Conservation (phyloP, 2,329 filamentous ascomycete genomes). For the Cladosporium sp. region DNA sequence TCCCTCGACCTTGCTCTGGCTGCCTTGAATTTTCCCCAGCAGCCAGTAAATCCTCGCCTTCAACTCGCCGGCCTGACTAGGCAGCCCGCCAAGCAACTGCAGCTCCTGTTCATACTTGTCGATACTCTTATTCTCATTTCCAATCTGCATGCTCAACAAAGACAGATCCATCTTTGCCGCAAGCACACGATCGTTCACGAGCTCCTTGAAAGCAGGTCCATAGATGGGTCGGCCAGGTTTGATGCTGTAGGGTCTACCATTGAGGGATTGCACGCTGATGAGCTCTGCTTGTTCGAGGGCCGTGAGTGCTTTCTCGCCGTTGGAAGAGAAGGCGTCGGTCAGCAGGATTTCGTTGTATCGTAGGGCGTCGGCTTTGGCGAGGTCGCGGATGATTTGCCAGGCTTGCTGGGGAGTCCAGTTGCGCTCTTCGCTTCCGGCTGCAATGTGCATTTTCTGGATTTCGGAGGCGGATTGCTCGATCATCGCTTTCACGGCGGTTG, state of each 20-base stretch:
- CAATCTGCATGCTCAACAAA: conserved; percentile 63
- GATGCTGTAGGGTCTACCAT: conserved; percentile 73
- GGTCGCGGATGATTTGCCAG: conserved; percentile 78
- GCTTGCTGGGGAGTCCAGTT: conserved; percentile 82
- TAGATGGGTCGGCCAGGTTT: conserved; percentile 82
- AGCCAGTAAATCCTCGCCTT: conserved; percentile 65
- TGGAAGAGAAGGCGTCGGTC: conserved; percentile 65
- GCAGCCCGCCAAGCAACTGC: conserved; percentile 62
- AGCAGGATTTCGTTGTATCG: conserved; percentile 84
- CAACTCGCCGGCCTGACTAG: conserved; percentile 65
- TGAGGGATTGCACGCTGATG: conserved; percentile 66
- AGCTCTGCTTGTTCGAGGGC: conserved; percentile 80
- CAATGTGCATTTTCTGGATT: conserved; percentile 87
- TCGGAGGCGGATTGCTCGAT: conserved; percentile 84
- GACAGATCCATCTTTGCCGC: conserved; percentile 64
- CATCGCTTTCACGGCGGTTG: conserved; percentile 78
- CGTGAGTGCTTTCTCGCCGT: conserved; percentile 71
- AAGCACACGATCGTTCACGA: conserved; percentile 68
- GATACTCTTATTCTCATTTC: conserved; percentile 68
- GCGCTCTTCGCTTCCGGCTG: conserved; percentile 54
- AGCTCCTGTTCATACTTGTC: conserved; percentile 77
- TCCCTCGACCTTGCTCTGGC: conserved; percentile 67
- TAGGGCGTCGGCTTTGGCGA: conserved; percentile 64
- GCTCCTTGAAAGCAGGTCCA: conserved; percentile 69
- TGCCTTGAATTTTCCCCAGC: conserved; percentile 64